Conservation (phyloP, 768 basidiomycete species). For the Pulveroboletus sp. region DNA sequence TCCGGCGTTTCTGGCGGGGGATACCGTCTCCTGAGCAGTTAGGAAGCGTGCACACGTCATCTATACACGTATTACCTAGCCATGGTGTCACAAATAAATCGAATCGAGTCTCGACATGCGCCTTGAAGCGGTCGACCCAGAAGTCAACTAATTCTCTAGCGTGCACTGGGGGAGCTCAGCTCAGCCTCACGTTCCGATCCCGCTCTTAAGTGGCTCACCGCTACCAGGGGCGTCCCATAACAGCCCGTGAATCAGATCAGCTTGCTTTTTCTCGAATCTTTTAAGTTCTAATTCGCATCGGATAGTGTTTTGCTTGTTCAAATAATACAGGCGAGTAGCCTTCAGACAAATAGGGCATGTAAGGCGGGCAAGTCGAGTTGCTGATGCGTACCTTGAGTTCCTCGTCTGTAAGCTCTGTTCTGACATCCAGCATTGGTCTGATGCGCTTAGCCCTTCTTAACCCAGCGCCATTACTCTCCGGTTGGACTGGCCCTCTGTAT, state of each 20-base stretch:
- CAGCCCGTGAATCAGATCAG: constrained; percentile 53
- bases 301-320: constrained; percentile 54
- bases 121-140: constrained; percentile 68
- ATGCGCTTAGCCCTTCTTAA: constrained; percentile 44
- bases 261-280: constrained; percentile 51
- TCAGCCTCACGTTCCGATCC: constrained; percentile 1
- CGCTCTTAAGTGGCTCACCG: constrained; percentile 41
- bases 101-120: constrained; percentile 62
- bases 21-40: constrained; percentile 30
- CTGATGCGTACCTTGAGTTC: constrained; percentile 58
- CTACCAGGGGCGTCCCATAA: constrained; percentile 63
- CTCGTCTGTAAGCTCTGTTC: constrained; percentile 79
- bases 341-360: constrained; percentile 20
- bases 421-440: constrained; percentile 58
- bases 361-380: not conserved
- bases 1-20: constrained; percentile 47
- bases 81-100: constrained; percentile 15
- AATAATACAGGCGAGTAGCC: constrained; percentile 62
- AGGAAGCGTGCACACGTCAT: not conserved
- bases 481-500: not conserved
- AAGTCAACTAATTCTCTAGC: constrained; percentile 65
- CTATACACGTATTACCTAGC: constrained; percentile 9
- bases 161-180: constrained; percentile 43
- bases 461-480: not conserved
- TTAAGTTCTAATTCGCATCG: constrained; percentile 49